A percentile compares a stretch with the other conserved stretches of the same genome.
Evolutionary conservation across 192 early-diverging fungal species (phyloP).

Genomic region (Coemansia sp.): DNA sequence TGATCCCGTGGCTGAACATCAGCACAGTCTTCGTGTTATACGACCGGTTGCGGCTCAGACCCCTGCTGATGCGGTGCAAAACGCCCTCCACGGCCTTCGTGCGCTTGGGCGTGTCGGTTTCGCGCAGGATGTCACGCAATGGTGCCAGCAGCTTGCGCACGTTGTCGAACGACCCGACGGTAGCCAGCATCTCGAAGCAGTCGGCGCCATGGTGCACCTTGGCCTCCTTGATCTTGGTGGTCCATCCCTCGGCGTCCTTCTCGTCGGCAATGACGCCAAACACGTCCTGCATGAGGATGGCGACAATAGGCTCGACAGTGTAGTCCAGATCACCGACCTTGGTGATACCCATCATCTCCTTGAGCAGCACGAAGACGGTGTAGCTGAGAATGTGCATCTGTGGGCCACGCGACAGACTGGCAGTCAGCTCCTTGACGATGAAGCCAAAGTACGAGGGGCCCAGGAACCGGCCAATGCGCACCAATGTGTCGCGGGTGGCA

Average conservation of each 20-base stretch:
- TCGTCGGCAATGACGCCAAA: conserved; percentile 91
- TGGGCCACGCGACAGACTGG: conserved; percentile 79
- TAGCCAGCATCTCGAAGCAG: conserved; percentile 82
- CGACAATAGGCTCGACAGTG: conserved; percentile 68
- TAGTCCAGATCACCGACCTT: conserved; percentile 76
- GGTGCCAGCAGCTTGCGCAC: conserved; percentile 76
- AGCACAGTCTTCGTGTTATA: conserved; percentile 69
- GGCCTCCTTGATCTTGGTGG: conserved; percentile 88
- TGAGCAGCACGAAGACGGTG: conserved; percentile 85
- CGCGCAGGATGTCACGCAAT: conserved; percentile 82
- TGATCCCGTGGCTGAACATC: conserved; percentile 80
- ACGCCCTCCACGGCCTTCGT: conserved; percentile 78
- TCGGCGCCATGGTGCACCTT: conserved; percentile 82
- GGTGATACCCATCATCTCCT: conserved; percentile 59
- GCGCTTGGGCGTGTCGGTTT: conserved; percentile 77
- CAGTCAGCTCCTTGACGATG: conserved; percentile 81
- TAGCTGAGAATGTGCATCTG: conserved; percentile 95
- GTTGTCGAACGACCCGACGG: conserved; percentile 65
- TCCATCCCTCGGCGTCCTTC: conserved; percentile 87
- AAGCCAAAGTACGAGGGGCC: conserved; percentile 85
- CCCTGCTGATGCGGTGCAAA: conserved; percentile 71
- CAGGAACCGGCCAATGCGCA: conserved; percentile 82
- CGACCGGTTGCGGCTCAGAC: conserved; percentile 74
- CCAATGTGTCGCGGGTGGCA: conserved; percentile 78
- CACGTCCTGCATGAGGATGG: conserved; percentile 83